Evolutionary conservation across 78 protist species (phyloP), one percentile per base, ranked within the genome.

Genomic region (Acrasis kona): DNA sequence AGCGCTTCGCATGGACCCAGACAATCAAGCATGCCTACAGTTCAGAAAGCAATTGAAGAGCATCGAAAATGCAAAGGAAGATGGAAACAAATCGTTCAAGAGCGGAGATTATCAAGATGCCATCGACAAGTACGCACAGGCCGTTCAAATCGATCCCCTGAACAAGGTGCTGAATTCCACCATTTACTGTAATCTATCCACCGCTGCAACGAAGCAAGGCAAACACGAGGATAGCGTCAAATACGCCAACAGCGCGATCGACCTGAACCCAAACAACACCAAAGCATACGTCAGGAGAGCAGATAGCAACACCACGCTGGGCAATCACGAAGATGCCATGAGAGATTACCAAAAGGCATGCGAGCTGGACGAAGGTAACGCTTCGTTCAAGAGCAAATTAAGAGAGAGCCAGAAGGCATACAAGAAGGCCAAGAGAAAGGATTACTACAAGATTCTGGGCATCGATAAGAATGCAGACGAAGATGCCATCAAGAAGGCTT

Each of bases 271-370:
- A 39, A 70, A 74, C 34, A 64, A 79, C 30, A 37, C 28, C 5
- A 79, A 79, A 38, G 82, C 76, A 8, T 39, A 68, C 69, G 57
- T 69, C 41, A 35, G 82, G 5, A 35, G 82, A 19, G 82, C 72
- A 28, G 65, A 50, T 10, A 72, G 74, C 12, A 67, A 71, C 72
- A 72, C 65, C 50, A 70, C 68, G 10, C 72, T 77, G 28, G 81
- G 67, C 29, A 77, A 67, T 27, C 67, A 70, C 67, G 65, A 67
- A 35, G 29, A 77, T 34, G 81, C 81, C 19, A 67, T 77, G 19
- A 65, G 67, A 2, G 81, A 77, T 31, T 77, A 10, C 70, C 30
- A 70, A 27, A 70, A 35, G 4, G 72, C 65, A 28, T 19, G n/a
- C 39, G n/a, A 35, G 40, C 69, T 65, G 29, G 74, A 34, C n/a